Conservation (phyloP, 2,329 filamentous ascomycete species). For the Penicillium sp. region DNA sequence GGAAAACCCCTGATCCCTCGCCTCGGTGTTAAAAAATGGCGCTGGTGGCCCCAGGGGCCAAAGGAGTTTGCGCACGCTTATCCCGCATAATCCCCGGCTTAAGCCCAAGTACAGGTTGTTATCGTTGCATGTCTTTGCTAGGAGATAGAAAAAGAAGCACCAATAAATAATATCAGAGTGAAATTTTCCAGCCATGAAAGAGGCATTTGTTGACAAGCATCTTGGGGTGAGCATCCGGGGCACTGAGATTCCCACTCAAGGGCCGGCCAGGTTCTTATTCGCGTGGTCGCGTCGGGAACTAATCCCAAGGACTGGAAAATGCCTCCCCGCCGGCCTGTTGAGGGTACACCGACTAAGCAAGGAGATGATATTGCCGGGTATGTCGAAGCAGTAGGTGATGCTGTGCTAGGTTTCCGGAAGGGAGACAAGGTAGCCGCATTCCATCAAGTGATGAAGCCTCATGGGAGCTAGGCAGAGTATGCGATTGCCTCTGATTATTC, state of each 20-base stretch:
- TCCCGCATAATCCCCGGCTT: no score
- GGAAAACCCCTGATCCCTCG: no score
- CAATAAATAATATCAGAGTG: no score
- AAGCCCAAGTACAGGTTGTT: no score
- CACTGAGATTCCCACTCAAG: conserved; percentile 38
- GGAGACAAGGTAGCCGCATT: conserved; percentile 56
- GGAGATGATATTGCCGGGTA: conserved; percentile 56
- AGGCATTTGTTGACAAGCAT: conserved; percentile 3
- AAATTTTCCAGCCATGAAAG: no score
- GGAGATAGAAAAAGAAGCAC: no score
- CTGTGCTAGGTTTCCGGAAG: conserved; percentile 56
- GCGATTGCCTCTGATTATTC: conserved; percentile 54
- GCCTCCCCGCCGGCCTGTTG: conserved; percentile 1
- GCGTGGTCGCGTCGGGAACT: conserved; percentile 41
- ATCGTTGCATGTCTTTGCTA: no score
- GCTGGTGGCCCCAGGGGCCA: no score
- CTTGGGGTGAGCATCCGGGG: neutral
- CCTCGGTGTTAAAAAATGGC: no score
- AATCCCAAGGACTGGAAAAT: conserved; percentile 53
- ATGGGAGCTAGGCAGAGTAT: conserved; percentile 59
- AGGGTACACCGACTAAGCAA: conserved; percentile 35
- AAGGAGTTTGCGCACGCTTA: no score
- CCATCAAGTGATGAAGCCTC: conserved; percentile 51
- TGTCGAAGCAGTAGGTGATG: conserved; percentile 53
- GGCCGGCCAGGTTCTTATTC: conserved; percentile 39